A percentile compares a stretch with the other conserved stretches of the same genome.
phyloP scores from a whole-genome alignment of 345 rosid species.

The Eucalyptus camaldulensis region DNA sequence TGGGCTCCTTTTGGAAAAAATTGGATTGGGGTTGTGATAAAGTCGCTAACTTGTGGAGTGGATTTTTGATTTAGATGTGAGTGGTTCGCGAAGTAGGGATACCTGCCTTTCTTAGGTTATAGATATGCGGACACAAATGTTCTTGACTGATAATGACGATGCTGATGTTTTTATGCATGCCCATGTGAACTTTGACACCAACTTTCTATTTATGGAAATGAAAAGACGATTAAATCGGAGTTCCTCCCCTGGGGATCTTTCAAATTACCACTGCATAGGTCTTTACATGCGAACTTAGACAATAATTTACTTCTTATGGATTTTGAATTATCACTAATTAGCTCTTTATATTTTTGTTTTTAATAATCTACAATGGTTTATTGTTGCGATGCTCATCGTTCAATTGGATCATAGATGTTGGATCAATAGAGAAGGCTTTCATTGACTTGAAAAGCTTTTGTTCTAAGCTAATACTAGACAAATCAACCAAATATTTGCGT shows the following conservation, averaged over 20 bases:
- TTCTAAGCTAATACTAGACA: not conserved
- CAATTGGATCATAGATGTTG: not conserved
- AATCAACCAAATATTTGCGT: rapidly evolving
- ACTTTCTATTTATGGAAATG: not conserved
- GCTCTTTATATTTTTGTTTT: not conserved
- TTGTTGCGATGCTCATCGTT: not conserved
- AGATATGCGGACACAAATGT: not conserved
- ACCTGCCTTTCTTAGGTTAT: not conserved
- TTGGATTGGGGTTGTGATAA: not conserved
- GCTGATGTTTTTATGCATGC: not conserved
- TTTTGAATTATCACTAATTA: not conserved
- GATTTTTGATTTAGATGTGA: not conserved
- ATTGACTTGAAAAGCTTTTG: not conserved
- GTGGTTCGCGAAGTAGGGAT: not conserved
- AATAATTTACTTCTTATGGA: not conserved
- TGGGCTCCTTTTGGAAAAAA: not conserved
- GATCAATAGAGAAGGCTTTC: not conserved
- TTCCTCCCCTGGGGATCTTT: not conserved
- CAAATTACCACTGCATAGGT: not conserved
- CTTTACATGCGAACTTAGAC: not conserved
- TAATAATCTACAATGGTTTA: not conserved
- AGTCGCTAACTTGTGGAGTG: not conserved
- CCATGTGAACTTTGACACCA: not conserved
- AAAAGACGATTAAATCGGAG: not conserved
- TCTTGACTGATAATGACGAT: not conserved